These are phyloP conservation scores for Xylaria acuta DNA, from an alignment of 495 filamentous ascomycete species.

Conservation along the genomic window DNA sequence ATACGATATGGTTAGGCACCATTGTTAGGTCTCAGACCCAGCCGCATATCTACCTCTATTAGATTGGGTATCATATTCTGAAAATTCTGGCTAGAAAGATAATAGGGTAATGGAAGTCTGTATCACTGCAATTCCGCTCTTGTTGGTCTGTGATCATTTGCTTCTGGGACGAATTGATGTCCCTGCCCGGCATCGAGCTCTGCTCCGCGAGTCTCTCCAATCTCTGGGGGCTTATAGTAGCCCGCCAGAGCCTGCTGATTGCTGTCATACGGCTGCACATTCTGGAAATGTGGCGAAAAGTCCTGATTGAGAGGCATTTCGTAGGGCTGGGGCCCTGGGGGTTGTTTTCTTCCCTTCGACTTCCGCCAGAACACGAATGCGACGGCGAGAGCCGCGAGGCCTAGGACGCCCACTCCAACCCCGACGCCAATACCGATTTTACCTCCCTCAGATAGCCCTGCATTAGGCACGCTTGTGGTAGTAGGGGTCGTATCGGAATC, in stretches of 20 bases:
- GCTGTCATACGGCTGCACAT: conserved; percentile 1
- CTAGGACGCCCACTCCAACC: conserved; percentile 27
- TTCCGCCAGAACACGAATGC: conserved; percentile 30
- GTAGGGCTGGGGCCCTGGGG: conserved; percentile 21
- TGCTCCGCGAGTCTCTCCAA: conserved; percentile 13
- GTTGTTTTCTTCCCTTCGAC: conserved; percentile 25
- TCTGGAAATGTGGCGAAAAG: conserved; percentile 15
- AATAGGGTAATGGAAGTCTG: neutral
- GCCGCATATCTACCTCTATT: conserved; percentile 7
- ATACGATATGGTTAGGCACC: neutral
- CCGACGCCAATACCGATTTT: conserved; percentile 33
- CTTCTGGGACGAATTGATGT: conserved; percentile 20
- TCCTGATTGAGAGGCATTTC: conserved; percentile 22
- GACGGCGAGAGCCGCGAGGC: conserved; percentile 25
- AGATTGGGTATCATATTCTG: conserved; percentile 13
- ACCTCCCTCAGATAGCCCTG: conserved; percentile 26
- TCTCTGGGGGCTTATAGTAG: conserved; percentile 30
- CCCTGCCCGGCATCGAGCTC: conserved; percentile 30
- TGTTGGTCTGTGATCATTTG: conserved; percentile 1
- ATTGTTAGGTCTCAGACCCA: neutral
- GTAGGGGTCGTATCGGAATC: conserved; percentile 9
- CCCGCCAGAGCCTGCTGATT: conserved; percentile 1
- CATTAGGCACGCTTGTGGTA: neutral
- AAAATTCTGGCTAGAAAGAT: neutral
- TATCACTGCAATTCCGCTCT: conserved; percentile 33